Evolutionary conservation across 2,329 filamentous ascomycete genomes (phyloP).

Genomic region (Xenosphaeropsis pyriputrescens): DNA sequence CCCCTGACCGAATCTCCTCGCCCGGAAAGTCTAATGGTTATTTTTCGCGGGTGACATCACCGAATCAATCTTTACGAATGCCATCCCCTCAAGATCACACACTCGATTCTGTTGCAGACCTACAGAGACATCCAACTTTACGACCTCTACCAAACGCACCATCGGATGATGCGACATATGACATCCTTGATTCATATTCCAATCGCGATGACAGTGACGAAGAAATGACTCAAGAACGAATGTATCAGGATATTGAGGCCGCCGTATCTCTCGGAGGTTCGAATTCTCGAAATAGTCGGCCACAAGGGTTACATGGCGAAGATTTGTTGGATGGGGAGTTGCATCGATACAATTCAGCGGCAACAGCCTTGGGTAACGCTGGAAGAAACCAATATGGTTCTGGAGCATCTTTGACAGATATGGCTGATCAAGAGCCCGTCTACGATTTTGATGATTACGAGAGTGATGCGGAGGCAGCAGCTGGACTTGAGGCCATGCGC

Average conservation of each 20-base stretch:
- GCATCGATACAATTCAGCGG: constrained; percentile 33
- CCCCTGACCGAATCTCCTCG: too few relatives aligned
- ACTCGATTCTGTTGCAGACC: constrained; percentile 1
- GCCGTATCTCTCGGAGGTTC: constrained; percentile 12
- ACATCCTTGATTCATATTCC: constrained; percentile 13
- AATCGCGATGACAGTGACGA: constrained; percentile 10
- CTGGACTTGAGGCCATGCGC: constrained; percentile 70
- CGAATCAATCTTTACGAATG: too few relatives aligned
- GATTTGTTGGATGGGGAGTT: constrained; percentile 30
- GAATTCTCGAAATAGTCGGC: constrained; percentile 4
- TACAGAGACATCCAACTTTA: constrained; percentile 19
- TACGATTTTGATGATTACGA: constrained; percentile 45
- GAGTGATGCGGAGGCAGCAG: constrained; percentile 76
- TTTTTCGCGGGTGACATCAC: too few relatives aligned
- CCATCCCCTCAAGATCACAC: too few relatives aligned
- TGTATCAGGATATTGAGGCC: constrained; percentile 20
- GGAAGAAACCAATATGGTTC: constrained; percentile 34
- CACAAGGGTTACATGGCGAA: constrained; percentile 21
- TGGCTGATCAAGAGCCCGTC: constrained; percentile 15
- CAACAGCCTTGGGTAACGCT: constrained; percentile 26
- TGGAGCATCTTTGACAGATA: constrained; percentile 28
- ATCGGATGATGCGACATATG: constrained; percentile 9
- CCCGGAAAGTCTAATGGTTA: too few relatives aligned
- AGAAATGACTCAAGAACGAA: constrained; percentile 16
- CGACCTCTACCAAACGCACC: constrained; percentile 18